These are phyloP conservation scores for Penicillium sp. DNA, from an alignment of 2,329 filamentous ascomycete species.

Conservation along the genomic window DNA sequence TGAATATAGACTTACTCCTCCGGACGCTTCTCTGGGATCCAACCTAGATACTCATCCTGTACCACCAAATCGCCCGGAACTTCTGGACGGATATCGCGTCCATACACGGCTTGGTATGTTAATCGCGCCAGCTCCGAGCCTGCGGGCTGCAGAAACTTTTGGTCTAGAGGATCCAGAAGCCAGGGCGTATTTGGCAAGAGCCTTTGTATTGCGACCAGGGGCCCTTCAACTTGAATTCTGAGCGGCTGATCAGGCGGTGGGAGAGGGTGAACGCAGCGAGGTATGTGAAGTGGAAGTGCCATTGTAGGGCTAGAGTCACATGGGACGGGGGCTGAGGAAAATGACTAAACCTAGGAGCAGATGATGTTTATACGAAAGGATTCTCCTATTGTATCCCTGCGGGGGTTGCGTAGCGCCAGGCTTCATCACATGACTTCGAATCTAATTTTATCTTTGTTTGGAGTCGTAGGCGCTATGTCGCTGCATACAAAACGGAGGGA, in stretches of 20 bases:
- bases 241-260: constrained; percentile 16
- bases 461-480: too few species aligned
- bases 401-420: neutral
- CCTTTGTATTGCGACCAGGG: constrained; percentile 14
- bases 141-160: constrained; percentile 15
- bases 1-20: constrained; percentile 5
- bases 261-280: constrained; percentile 10
- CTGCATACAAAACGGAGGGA: too few species aligned
- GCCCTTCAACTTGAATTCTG: constrained; percentile 21
- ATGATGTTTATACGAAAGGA: too few species aligned
- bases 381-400: too few species aligned
- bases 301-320: neutral
- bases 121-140: constrained; percentile 17
- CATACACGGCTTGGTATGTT: constrained; percentile 16
- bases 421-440: too few species aligned
- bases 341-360: neutral
- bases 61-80: constrained; percentile 10
- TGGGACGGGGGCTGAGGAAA: too few species aligned
- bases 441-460: too few species aligned
- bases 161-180: constrained; percentile 6
- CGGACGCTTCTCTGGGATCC: constrained; percentile 13
- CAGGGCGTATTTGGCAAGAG: constrained; percentile 8
- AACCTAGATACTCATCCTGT: constrained; percentile 18
- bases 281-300: constrained; percentile 19
- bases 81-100: constrained; percentile 6